These are phyloP conservation scores for Lepidium campestre DNA, from an alignment of 441 rosid genomes.

Conservation along the genomic window DNA sequence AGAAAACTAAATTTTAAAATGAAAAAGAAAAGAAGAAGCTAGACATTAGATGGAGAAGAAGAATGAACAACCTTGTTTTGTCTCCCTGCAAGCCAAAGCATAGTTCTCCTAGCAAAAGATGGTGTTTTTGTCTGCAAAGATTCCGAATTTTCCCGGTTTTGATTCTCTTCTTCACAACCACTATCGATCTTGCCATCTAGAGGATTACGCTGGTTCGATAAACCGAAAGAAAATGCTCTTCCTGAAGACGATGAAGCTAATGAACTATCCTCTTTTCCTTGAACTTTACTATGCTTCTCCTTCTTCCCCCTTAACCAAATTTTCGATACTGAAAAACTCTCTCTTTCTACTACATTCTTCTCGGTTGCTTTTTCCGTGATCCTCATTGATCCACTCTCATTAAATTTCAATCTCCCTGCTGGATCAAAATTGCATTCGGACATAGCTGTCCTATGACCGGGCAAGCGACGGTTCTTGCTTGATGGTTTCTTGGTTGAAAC, in stretches of 20 bases:
- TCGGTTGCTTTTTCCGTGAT: conserved; percentile 24
- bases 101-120: conserved; percentile 89
- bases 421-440: conserved; percentile 76
- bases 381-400: conserved; percentile 37
- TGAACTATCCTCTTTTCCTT: conserved; percentile 32
- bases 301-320: conserved; percentile 74
- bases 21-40: conserved; percentile 18
- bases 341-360: conserved; percentile 32
- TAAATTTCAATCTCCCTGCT: conserved; percentile 50
- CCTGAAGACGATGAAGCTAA: conserved; percentile 36
- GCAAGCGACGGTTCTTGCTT: conserved; percentile 51
- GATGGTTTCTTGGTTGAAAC: conserved; percentile 58
- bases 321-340: conserved; percentile 85
- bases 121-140: conserved; percentile 58
- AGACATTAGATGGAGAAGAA: conserved; percentile 48
- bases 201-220: conserved; percentile 37
- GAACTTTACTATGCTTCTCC: conserved; percentile 37
- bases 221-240: conserved; percentile 69
- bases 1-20: neutral
- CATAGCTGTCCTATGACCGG: conserved; percentile 66
- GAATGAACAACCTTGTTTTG: conserved; percentile 92
- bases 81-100: conserved; percentile 80
- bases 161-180: conserved; percentile 48
- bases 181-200: conserved; percentile 32
- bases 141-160: conserved; percentile 38